phyloP scores from a whole-genome alignment of 805 yeast species.

The Candida takata region DNA sequence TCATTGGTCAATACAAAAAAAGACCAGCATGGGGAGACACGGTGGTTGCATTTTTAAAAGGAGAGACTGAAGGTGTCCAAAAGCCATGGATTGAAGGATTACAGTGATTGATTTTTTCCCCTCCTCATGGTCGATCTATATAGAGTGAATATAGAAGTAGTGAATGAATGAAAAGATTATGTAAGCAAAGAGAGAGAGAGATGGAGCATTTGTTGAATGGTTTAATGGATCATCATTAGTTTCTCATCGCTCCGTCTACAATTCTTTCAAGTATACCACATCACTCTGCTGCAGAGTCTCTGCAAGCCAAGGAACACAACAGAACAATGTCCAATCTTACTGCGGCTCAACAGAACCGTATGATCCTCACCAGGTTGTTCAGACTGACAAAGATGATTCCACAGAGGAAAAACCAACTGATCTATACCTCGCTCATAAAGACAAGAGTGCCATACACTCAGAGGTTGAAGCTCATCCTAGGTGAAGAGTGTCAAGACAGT shows the following conservation, averaged over 20 bases:
- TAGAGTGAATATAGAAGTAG: no score
- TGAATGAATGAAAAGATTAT: no score
- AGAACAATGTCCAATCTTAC: neutral
- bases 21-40: slow-evolving; percentile 67
- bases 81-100: slow-evolving; percentile 17
- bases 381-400: neutral
- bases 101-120: no score
- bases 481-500: neutral
- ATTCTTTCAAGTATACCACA: no score
- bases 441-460: neutral
- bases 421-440: neutral
- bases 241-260: no score
- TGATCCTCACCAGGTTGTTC: neutral
- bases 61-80: slow-evolving; percentile 29
- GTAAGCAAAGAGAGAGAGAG: no score
- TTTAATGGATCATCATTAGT: no score
- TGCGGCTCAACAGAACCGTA: neutral
- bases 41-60: slow-evolving; percentile 35
- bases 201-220: no score
- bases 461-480: neutral
- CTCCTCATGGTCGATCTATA: no score
- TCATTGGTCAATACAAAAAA: slow-evolving; percentile 54
- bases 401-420: slow-evolving; percentile 1
- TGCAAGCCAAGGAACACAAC: no score
- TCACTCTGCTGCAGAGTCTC: no score